phyloP scores from a whole-genome alignment of 257 asterid species.

The Plectranthus barbatus region DNA sequence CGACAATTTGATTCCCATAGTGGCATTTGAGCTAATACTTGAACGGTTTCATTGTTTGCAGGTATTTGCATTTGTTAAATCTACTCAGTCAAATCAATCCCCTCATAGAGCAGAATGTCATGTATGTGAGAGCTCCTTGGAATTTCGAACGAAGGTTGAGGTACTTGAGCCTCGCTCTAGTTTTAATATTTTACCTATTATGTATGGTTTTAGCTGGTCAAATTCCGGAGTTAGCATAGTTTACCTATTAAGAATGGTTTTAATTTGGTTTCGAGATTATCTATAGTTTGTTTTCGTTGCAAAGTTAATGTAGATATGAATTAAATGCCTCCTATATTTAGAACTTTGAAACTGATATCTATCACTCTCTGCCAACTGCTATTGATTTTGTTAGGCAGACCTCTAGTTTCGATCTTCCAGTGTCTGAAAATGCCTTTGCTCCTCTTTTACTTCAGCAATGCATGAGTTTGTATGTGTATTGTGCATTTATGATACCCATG shows the following conservation, averaged over 20 bases:
- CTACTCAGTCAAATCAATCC: slow-evolving; percentile 49
- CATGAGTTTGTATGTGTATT: neutral
- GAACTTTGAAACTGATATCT: neutral
- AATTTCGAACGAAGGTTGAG: slow-evolving; percentile 82
- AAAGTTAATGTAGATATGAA: neutral
- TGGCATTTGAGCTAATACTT: slow-evolving; percentile 8
- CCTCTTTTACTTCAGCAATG: no score
- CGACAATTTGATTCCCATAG: neutral
- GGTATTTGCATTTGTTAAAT: slow-evolving; percentile 93
- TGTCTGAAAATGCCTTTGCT: no score
- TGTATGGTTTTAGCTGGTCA: neutral
- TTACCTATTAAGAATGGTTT: neutral
- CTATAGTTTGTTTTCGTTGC: neutral
- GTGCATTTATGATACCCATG: neutral
- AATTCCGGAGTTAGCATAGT: neutral
- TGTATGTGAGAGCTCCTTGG: slow-evolving; percentile 90
- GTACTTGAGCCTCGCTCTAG: slow-evolving; percentile 27
- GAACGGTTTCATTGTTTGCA: slow-evolving; percentile 22
- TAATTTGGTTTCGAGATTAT: neutral
- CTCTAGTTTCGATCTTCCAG: neutral
- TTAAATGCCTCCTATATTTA: neutral
- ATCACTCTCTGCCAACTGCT: neutral
- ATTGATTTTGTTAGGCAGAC: neutral
- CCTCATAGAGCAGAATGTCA: slow-evolving; percentile 86
- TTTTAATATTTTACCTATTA: neutral